Conservation (phyloP, 768 basidiomycete genomes). For the Termitomyces sp. region DNA sequence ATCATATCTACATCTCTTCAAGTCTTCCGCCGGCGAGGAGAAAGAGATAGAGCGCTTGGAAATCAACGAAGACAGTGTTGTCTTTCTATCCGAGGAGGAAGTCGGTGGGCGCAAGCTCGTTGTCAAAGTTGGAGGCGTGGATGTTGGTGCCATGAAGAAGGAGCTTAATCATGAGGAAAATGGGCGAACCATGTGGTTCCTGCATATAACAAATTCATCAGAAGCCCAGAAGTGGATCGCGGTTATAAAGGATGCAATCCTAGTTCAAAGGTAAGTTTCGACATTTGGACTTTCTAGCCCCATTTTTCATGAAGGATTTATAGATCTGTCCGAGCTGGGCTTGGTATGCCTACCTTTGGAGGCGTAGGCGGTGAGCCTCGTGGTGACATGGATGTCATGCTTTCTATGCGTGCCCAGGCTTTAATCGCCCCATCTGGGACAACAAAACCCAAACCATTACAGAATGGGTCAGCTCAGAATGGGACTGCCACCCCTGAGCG, state of each 20-base stretch:
- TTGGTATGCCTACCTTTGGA: conserved; percentile 43
- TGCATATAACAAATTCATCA: conserved; percentile 57
- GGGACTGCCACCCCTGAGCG: conserved; percentile 19
- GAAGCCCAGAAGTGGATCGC: conserved; percentile 78
- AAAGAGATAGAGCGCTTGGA: conserved; percentile 71
- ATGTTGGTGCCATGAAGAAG: conserved; percentile 47
- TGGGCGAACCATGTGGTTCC: conserved; percentile 61
- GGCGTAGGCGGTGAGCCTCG: conserved; percentile 56
- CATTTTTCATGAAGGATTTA: background rate
- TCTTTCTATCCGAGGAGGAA: conserved; percentile 66
- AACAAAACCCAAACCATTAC: conserved; percentile 17
- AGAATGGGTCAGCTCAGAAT: conserved; percentile 23
- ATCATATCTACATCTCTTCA: conserved; percentile 75
- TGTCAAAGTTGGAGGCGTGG: conserved; percentile 65
- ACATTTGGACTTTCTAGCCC: background rate
- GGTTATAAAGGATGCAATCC: conserved; percentile 66
- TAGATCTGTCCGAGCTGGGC: conserved; percentile 68
- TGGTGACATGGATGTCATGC: conserved; percentile 82
- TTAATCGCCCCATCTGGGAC: conserved; percentile 37
- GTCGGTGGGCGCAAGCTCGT: conserved; percentile 47
- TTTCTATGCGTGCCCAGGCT: conserved; percentile 74
- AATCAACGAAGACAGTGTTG: conserved; percentile 74
- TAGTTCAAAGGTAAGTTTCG: conserved; percentile 58
- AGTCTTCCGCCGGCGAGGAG: conserved; percentile 53
- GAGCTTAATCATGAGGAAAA: conserved; percentile 44